Base-by-base conservation (phyloP, 169 alveolate species). In the Eimeria acervulina region DNA sequence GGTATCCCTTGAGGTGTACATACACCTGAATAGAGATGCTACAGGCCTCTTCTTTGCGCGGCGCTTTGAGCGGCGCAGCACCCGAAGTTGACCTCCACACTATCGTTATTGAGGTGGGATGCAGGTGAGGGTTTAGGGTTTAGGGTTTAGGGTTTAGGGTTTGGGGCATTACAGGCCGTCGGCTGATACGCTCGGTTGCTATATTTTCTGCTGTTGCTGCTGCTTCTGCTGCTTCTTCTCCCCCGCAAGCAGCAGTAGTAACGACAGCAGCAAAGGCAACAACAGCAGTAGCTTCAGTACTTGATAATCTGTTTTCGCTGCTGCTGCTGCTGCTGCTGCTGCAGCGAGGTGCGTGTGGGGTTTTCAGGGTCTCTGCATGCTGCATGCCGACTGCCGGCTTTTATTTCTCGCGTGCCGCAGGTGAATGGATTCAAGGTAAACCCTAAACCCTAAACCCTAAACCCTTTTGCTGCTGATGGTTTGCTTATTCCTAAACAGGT, bases 271-370 rank as follows among this genome's bases (percentile, higher is more conserved):
- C 80, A 28, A 15, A 36, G 7, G 80, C 80, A 28, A 15, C 80
- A 28, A 17, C 42, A 28, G 42, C 80, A 28, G 42, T 40, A 33
- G 87, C 59, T 3, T 19, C 31, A 7, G 42, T n/a, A 3, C 87
- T 76, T 76, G 87, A 13, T 15, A 7, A 2, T 36, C 87, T 76
- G 61, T 31, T 80, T 40, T n/a, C 44, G 90, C 90, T 80, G 63
- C 68, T 80, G 70, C 70, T 47, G 90, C 68, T 80, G 76, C 93
- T 85, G 81, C 93, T 55, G 59, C 93, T 63, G 93, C 80, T 85
- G 68, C 95, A 90, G 95, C 89, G 95, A 90, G 52, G 47, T 90
- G 55, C 95, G 95, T 21, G 83, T 72, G 6, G 95, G 95, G 40
- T 90, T 90, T 38, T 70, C 95, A 33, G 95, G 95, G 13, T 68